Conservation (phyloP, 805 yeast species). For the Saturnispora besseyi region DNA sequence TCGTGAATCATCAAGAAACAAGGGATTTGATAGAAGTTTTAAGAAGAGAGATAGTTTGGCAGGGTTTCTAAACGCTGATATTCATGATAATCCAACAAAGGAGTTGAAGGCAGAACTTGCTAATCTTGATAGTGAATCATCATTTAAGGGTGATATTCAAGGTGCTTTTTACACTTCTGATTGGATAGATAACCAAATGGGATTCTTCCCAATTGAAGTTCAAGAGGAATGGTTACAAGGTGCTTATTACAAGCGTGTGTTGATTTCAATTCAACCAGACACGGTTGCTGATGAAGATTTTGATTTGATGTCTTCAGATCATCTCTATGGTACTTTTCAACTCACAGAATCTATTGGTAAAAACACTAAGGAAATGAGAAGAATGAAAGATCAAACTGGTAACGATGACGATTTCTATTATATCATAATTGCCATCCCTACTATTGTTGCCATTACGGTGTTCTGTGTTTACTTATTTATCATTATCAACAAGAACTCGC, state of each 20-base stretch:
- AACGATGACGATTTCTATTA: slow-evolving; percentile 40
- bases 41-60: slow-evolving; percentile 26
- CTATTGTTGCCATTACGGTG: slow-evolving; percentile 50
- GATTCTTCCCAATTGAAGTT: slow-evolving; percentile 54
- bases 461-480: slow-evolving; percentile 59
- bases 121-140: slow-evolving; percentile 9
- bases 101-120: slow-evolving; percentile 15
- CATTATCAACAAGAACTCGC: slow-evolving; percentile 43
- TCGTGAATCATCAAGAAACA: slow-evolving; percentile 43
- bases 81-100: slow-evolving; percentile 9
- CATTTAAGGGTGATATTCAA: slow-evolving; percentile 22
- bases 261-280: slow-evolving; percentile 69
- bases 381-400: slow-evolving; percentile 31
- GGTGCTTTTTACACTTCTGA: slow-evolving; percentile 55
- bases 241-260: slow-evolving; percentile 42
- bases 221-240: slow-evolving; percentile 57
- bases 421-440: slow-evolving; percentile 60
- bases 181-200: slow-evolving; percentile 57
- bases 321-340: slow-evolving; percentile 36
- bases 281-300: slow-evolving; percentile 58
- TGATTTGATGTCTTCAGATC: slow-evolving; percentile 36
- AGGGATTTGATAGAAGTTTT: slow-evolving; percentile 36
- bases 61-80: slow-evolving; percentile 4
- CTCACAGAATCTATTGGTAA: slow-evolving; percentile 48
- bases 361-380: slow-evolving; percentile 28